These are phyloP conservation scores for Umbellularia californica DNA, from an alignment of 164 flowering plant genomes.

Conservation along the genomic window DNA sequence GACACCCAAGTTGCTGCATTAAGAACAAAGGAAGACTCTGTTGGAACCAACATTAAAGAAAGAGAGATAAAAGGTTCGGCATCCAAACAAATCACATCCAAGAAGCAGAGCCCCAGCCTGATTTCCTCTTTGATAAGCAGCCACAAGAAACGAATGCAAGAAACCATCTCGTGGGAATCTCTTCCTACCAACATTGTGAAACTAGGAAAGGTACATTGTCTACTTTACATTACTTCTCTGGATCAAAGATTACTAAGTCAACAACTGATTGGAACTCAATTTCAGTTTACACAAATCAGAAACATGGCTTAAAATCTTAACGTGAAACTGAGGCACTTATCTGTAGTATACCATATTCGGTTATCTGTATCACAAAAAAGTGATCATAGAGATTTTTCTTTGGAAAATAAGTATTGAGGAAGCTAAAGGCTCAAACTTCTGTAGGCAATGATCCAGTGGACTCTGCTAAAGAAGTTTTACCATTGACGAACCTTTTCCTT, in stretches of 20 bases:
- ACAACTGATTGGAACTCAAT: background rate
- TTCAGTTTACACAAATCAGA: background rate
- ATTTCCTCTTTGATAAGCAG: slow-evolving; percentile 19
- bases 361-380: background rate
- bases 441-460: background rate
- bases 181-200: slow-evolving; percentile 62
- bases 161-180: slow-evolving; percentile 47
- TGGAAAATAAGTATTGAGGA: background rate
- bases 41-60: slow-evolving; percentile 28
- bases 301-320: background rate
- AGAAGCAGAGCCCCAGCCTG: slow-evolving; percentile 38
- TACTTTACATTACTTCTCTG: background rate
- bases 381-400: background rate
- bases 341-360: background rate
- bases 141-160: slow-evolving; percentile 34
- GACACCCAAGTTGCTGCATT: slow-evolving; percentile 21
- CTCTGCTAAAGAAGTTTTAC: background rate
- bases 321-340: background rate
- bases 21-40: slow-evolving; percentile 28
- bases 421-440: background rate
- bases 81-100: slow-evolving; percentile 22
- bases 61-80: slow-evolving; percentile 20
- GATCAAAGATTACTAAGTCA: background rate
- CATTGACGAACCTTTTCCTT: background rate
- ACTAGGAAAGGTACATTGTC: slow-evolving; percentile 59